A percentile compares a stretch with the other conserved stretches of the same genome.
phyloP scores from a whole-genome alignment of 192 early-diverging fungal species.

The Umbelopsis isabellina region DNA sequence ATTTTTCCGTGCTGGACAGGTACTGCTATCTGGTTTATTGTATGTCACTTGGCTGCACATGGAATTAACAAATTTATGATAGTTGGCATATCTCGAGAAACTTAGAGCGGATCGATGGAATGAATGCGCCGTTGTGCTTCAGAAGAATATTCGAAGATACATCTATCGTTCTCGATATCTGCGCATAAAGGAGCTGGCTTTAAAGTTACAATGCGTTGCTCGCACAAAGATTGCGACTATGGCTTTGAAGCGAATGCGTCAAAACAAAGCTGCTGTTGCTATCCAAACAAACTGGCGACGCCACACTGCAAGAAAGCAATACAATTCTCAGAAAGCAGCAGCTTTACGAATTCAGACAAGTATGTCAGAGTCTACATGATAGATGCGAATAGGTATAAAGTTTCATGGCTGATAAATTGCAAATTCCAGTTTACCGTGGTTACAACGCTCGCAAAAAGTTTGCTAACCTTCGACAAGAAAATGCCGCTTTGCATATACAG shows the following conservation, averaged over 20 bases:
- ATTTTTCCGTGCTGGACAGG: constrained; percentile 97
- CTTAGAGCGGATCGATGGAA: constrained; percentile 82
- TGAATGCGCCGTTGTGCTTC: constrained; percentile 84
- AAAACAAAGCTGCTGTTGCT: constrained; percentile 67
- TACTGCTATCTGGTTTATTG: neutral
- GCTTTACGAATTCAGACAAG: constrained; percentile 68
- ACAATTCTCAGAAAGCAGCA: constrained; percentile 42
- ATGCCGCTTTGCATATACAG: constrained; percentile 82
- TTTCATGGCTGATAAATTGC: too few relatives aligned
- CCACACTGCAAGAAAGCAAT: constrained; percentile 57
- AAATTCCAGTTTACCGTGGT: constrained; percentile 57
- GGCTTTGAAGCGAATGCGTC: constrained; percentile 54
- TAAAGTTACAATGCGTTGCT: constrained; percentile 67
- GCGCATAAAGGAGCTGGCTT: constrained; percentile 54
- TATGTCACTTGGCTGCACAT: neutral
- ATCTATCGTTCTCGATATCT: constrained; percentile 66
- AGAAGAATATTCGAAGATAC: constrained; percentile 81
- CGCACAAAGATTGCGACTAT: constrained; percentile 63
- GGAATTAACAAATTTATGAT: neutral
- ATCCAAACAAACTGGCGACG: constrained; percentile 81
- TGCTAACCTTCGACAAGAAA: constrained; percentile 57
- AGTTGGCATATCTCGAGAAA: constrained; percentile 85
- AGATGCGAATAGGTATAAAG: too few relatives aligned
- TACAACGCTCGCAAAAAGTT: constrained; percentile 67
- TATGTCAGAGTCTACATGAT: neutral